Percentiles rank a stretch among this genome's conserved stretches.
Conservation (phyloP, 139 green algal species). For the Raphidocelis subcapitata region DNA sequence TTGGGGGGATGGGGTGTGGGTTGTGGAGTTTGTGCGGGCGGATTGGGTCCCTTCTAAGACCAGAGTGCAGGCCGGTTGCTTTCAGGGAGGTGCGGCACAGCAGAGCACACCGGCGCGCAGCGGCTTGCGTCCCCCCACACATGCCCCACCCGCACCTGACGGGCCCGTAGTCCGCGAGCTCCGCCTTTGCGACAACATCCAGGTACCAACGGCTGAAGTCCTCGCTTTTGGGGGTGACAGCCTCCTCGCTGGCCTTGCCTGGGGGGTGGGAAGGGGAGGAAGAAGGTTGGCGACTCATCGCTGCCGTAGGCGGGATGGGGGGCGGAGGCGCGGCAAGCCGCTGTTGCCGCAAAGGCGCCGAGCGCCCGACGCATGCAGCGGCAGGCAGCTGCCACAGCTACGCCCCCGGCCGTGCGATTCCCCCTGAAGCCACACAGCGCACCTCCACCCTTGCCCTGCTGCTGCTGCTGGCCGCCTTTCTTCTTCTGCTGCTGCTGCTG, state of each 20-base stretch:
- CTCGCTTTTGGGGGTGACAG: slow-evolving; percentile 79
- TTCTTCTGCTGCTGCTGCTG: slow-evolving; percentile 22
- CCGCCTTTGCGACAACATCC: slow-evolving; percentile 90
- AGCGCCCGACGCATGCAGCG: background rate
- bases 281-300: background rate
- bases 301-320: too few species aligned
- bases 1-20: background rate
- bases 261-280: background rate
- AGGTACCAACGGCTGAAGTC: slow-evolving; percentile 94
- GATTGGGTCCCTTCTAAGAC: background rate
- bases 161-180: slow-evolving; percentile 98
- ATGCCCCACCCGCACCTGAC: slow-evolving; percentile 57
- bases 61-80: background rate
- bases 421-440: background rate
- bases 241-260: slow-evolving; percentile 56
- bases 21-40: background rate
- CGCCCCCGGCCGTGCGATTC: background rate
- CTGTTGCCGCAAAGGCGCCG: background rate
- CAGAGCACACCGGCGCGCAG: too few species aligned
- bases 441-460: slow-evolving; percentile 2
- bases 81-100: background rate
- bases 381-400: background rate
- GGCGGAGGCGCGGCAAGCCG: background rate
- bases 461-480: slow-evolving; percentile 11
- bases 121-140: background rate